Evolutionary conservation across 768 basidiomycete genomes (phyloP).

Genomic region (Lentinula sp.): DNA sequence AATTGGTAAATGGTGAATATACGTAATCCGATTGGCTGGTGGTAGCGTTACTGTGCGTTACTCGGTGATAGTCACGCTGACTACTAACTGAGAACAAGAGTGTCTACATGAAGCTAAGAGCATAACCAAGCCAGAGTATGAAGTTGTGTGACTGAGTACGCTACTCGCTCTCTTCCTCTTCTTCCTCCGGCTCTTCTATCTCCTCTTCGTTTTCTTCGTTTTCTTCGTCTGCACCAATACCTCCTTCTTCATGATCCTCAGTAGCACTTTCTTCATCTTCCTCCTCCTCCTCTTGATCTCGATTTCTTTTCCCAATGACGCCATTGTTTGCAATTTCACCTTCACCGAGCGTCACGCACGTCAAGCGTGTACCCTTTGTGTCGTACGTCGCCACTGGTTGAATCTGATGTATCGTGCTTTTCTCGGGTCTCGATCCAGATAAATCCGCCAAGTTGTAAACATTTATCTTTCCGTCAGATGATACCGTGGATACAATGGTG

Average conservation of each 20-base stretch:
- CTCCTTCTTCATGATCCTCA: slow-evolving; percentile 15
- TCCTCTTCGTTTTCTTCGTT: slow-evolving; percentile 24
- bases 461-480: slow-evolving; percentile 85
- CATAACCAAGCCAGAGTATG: no score
- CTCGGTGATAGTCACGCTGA: not conserved
- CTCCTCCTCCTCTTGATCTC: slow-evolving; percentile 23
- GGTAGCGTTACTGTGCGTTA: not conserved
- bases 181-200: slow-evolving; percentile 11
- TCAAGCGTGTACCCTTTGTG: slow-evolving; percentile 81
- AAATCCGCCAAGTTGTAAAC: slow-evolving; percentile 64
- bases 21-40: not conserved
- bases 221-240: slow-evolving; percentile 3
- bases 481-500: slow-evolving; percentile 68
- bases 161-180: slow-evolving; percentile 19
- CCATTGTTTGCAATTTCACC: slow-evolving; percentile 23
- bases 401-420: slow-evolving; percentile 27
- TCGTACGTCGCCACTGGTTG: slow-evolving; percentile 65
- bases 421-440: slow-evolving; percentile 18
- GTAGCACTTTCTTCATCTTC: slow-evolving; percentile 15
- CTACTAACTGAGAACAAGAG: no score
- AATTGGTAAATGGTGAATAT: not conserved
- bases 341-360: slow-evolving; percentile 61
- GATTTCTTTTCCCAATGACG: slow-evolving; percentile 21
- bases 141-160: not conserved
- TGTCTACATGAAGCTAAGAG: no score